Base-by-base conservation (phyloP, 2,329 filamentous ascomycete genomes). In the Lachnellula arida region DNA sequence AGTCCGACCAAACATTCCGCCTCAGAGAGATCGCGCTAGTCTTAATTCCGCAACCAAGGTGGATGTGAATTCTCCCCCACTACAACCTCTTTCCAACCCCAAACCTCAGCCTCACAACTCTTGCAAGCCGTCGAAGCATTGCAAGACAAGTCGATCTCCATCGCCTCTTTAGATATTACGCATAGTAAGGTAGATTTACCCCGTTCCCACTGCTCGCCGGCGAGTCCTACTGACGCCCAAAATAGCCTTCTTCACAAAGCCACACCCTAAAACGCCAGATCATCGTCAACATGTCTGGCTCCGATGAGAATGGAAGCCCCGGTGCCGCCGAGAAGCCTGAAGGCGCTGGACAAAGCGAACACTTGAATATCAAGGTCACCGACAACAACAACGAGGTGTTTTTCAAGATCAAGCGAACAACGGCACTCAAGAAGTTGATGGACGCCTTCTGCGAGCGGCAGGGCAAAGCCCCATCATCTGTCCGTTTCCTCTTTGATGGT, bases 361-460 rank as follows among this genome's bases (percentile, higher is more conserved):
- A 99, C 74, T 80, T 99, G 5, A 99, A 99, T 77, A 97, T 99
- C 77, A 99, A 99, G 74, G 94, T 99, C 14, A 97, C 94, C 0
- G 94, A 99, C 68, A 97, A 96, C 78, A 97, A 97, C 78, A 99
- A 99, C 73, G 94, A 99, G 72, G 93, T 99, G 67, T 99, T 97
- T 75, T 99, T 99, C 81, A 99, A 99, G 81, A 99, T 99, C 78
- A 99, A 99, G 86, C 85, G 92, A 39, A 91, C 88, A 22, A 99
- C 94, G 1, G 89, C 91, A 72, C 83, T 99, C 1, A 94, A 96
- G 77, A 99, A 99, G 79, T 80, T 99, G 54, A 99, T 99, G 94
- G 88, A 91, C 60, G 94, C 94, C 19, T 99, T 97, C 74, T 99
- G 94, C 74, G 93, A 97, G 65, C 85, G 94, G 23, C 92, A 97